Evolutionary conservation across 495 filamentous ascomycete species (phyloP), one percentile per base, ranked within the genome.

Genomic region (Hypoxylon fragiforme): DNA sequence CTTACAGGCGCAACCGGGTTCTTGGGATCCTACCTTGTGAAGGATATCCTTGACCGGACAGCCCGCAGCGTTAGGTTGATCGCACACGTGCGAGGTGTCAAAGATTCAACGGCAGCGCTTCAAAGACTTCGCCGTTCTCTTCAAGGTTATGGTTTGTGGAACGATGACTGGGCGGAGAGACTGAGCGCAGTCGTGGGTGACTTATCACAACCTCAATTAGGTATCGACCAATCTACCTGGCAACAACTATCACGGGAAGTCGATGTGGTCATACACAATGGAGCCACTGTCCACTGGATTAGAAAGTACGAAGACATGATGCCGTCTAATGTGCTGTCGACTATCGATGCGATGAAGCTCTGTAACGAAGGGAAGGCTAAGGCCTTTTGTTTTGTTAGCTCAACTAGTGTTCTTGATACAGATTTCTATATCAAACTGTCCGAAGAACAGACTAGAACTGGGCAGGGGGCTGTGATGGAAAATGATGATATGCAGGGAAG

Each of bases 201-300:
- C 63, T 73, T 97, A 1, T 80, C 82, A 7, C 77, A 86, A 50
- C 82, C 86, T 8, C 77, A 80, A 2, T 81, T 97, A 2, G 91
- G 94, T 13, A 59, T 97, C 3, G 73, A 77, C 18, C 76, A 82
- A 4, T 68, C 69, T 0, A 71, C 70, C 1, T 95, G 87, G 88
- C 69, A 88, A 30, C 71, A 60, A 15, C 62, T 97, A 1, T 73
- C 79, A 1, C 63, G 85, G 7, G 76, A 82, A 46, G 86, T 87
- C 0, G 89, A 95, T 64, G 73, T 91, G 0, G 77, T 97, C 7
- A 87, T 97, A 42, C 92, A 96, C 74, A 97, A 97, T 62, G 92
- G 91, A 37, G 94, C 94, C 3, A 75, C 73, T 20, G 90, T 96
- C 12, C 86, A 97, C 65, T 97, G 92, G 92, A 82, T 96, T 15